Evolutionary conservation across 441 rosid species (phyloP).

Genomic region (Erodium trifolium): DNA sequence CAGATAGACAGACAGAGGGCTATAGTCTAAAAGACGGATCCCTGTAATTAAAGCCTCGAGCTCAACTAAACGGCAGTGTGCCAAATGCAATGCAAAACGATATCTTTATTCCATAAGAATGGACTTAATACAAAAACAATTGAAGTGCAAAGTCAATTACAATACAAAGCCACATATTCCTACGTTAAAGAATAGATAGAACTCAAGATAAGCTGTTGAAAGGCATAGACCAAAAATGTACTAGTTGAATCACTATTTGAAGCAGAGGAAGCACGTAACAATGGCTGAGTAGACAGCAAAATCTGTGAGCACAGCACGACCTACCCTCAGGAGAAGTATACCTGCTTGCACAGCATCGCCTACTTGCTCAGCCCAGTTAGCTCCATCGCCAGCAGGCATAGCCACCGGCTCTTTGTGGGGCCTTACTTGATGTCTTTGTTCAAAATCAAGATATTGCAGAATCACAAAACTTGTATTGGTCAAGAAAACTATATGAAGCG

Average conservation of each 20-base stretch:
- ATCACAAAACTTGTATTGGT: not conserved
- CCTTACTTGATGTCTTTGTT: not conserved
- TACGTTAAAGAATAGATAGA: not conserved
- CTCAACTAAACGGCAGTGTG: not conserved
- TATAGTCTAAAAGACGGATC: too few relatives aligned
- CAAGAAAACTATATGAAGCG: not conserved
- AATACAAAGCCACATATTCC: not conserved
- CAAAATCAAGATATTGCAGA: not conserved
- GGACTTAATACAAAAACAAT: not conserved
- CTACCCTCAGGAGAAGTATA: not conserved
- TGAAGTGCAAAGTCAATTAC: not conserved
- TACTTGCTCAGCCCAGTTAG: not conserved
- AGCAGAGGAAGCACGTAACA: slow-evolving; percentile 1
- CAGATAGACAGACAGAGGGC: too few relatives aligned
- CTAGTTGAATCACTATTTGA: not conserved
- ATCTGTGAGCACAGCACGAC: not conserved
- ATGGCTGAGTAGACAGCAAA: not conserved
- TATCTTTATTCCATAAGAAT: not conserved
- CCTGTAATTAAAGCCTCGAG: not conserved
- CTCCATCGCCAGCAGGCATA: not conserved
- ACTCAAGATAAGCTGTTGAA: not conserved
- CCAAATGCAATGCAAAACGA: not conserved
- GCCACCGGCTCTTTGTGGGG: not conserved
- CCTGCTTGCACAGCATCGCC: not conserved
- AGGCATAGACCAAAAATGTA: not conserved